Evolutionary conservation across 1,284 basidiomycete species (phyloP).

Genomic region (Cryptococcus sp.): DNA sequence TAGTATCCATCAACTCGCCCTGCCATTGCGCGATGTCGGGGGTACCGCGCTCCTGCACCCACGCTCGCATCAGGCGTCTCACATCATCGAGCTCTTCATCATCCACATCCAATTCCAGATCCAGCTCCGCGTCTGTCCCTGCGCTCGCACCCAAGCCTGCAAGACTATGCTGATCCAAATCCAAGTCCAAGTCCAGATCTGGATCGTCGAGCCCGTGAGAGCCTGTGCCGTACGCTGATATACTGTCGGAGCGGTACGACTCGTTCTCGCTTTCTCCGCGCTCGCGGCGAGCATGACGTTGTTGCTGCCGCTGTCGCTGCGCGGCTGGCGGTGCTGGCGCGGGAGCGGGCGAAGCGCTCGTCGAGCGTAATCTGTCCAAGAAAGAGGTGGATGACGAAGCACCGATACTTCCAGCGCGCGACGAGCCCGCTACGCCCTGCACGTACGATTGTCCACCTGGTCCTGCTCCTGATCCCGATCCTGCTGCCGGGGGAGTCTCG

Average conservation of each 20-base stretch:
- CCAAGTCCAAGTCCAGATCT: not conserved
- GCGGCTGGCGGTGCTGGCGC: too few relatives aligned
- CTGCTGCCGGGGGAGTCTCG: not conserved
- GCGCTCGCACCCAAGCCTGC: constrained; percentile 2
- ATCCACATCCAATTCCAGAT: constrained; percentile 11
- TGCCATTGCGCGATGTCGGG: constrained; percentile 76
- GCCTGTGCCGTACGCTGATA: too few relatives aligned
- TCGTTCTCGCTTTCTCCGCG: too few relatives aligned
- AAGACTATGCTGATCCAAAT: constrained; percentile 1
- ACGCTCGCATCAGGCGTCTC: constrained; percentile 64
- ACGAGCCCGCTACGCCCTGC: constrained; percentile 7
- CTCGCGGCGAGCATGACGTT: too few relatives aligned
- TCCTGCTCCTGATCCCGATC: not conserved
- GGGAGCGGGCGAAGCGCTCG: not conserved
- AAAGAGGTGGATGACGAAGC: constrained; percentile 10
- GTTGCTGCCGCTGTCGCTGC: too few relatives aligned
- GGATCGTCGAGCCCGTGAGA: too few relatives aligned
- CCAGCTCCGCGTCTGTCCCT: not conserved
- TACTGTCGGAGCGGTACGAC: too few relatives aligned
- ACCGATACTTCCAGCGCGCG: constrained; percentile 5
- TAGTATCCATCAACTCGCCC: constrained; percentile 67
- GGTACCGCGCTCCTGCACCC: constrained; percentile 82
- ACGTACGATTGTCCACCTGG: too few relatives aligned
- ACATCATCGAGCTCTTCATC: constrained; percentile 45
- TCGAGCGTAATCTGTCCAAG: constrained; percentile 15